Conservation (phyloP, 129 eudicot species). For the Calendula officinalis region DNA sequence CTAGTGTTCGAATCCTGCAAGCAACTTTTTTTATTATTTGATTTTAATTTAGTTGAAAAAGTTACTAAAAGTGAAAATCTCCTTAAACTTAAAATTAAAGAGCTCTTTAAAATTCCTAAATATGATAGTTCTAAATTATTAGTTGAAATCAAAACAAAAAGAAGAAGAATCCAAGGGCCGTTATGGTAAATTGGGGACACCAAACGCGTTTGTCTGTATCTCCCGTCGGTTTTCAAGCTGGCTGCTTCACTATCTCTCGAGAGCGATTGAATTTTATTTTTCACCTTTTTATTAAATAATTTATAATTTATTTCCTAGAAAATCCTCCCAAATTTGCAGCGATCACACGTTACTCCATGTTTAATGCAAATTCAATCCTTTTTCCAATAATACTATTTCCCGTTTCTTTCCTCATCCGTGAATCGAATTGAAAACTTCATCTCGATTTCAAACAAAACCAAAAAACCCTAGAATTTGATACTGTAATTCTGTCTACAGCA, state of each 20-base stretch:
- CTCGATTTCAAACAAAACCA: constrained; percentile 18
- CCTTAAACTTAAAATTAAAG: no score
- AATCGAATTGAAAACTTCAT: constrained; percentile 24
- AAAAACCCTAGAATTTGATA: constrained; percentile 28
- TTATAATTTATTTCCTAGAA: neutral
- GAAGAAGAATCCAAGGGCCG: neutral
- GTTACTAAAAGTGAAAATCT: no score
- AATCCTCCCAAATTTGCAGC: constrained; percentile 25
- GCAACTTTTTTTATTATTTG: no score
- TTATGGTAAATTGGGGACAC: neutral
- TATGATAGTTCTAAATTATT: no score
- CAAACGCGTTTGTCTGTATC: constrained; percentile 23
- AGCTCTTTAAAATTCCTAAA: no score
- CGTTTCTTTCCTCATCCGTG: constrained; percentile 12
- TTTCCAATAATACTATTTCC: constrained; percentile 5
- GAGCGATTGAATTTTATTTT: constrained; percentile 18
- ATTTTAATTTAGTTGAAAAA: no score
- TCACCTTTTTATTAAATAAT: neutral
- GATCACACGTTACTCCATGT: constrained; percentile 36
- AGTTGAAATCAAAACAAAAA: neutral
- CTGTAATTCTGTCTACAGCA: constrained; percentile 9
- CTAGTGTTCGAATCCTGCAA: no score
- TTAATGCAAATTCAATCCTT: constrained; percentile 39
- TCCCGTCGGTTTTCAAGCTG: constrained; percentile 11
- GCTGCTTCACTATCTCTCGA: constrained; percentile 24